These are phyloP conservation scores for Aegle marmelos DNA, from an alignment of 345 rosid genomes.

Conservation along the genomic window DNA sequence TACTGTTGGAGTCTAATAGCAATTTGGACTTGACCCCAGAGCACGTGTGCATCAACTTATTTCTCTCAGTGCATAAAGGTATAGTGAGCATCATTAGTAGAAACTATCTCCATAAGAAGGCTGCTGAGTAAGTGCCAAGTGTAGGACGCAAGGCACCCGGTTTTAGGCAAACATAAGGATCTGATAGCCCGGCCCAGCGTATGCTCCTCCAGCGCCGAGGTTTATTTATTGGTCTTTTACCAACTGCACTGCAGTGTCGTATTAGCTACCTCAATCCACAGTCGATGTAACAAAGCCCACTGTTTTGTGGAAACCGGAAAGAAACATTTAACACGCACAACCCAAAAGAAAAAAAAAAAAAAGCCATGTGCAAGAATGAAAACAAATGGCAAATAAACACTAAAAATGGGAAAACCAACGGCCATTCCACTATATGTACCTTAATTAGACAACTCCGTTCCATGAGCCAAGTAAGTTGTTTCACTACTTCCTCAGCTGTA, in stretches of 20 bases:
- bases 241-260: background rate
- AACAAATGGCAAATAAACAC: background rate
- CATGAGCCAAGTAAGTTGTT: background rate
- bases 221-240: background rate
- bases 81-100: no score
- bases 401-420: constrained; percentile 1
- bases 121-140: no score
- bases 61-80: no score
- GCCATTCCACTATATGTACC: background rate
- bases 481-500: background rate
- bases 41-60: no score
- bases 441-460: background rate
- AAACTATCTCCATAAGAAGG: no score
- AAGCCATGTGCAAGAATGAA: background rate
- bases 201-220: background rate
- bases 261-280: background rate
- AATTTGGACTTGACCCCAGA: no score
- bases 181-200: no score
- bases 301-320: constrained; percentile 5
- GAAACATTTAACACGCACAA: no score
- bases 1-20: no score
- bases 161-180: no score
- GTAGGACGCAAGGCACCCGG: no score
- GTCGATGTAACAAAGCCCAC: constrained; percentile 9
- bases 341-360: no score